Base-by-base conservation (phyloP, 352 stramenopile species). In the Phytophthora colocasiae region DNA sequence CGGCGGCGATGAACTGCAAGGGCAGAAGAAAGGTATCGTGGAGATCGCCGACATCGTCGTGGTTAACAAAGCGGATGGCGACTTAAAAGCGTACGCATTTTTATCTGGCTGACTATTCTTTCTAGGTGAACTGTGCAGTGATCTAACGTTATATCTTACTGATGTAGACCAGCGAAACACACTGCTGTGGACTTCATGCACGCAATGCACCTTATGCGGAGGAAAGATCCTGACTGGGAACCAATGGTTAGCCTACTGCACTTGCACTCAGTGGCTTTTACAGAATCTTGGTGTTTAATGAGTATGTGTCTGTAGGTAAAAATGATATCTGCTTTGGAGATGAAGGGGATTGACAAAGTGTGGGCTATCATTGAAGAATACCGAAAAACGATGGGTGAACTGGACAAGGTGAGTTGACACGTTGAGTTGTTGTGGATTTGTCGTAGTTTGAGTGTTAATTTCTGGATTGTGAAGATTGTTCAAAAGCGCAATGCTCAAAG, bases 21-120 rank as follows among this genome's bases (percentile, higher is more conserved):
- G 95, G 14, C 92, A 92, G n/a, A 99, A 99, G 80, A 99, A 99
- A 60, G 97, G 97, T 12, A 99, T 99, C 75, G 97, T 99, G 60
- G 97, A 99, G 78, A 93, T 99, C 41, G 96, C 97, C 7, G 96
- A 99, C 68, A 84, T 99, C 19, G 77, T 99, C 24, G 91, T 98
- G 9, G 95, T 99, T 14, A 99, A 99, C 75, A 99, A 99, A 74
- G 93, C 97, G 3, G 97, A 99, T 79, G 97, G 97, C 41, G 82
- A 90, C 8, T 70, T 96, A 29, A 77, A 78, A 58, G 80, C 40
- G 79, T 90, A 43, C 36, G 67, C 63, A 27, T 17, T 24, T 17
- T 24, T 34, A 12, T 4, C 1, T 11, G 14, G 31, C 19, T 47
- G 17, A 3, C 6, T 31, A 22, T 31, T 31, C 27, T 31, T 31